Evolutionary conservation across 768 basidiomycete species (phyloP).

Genomic region (Chalciporus chontae): DNA sequence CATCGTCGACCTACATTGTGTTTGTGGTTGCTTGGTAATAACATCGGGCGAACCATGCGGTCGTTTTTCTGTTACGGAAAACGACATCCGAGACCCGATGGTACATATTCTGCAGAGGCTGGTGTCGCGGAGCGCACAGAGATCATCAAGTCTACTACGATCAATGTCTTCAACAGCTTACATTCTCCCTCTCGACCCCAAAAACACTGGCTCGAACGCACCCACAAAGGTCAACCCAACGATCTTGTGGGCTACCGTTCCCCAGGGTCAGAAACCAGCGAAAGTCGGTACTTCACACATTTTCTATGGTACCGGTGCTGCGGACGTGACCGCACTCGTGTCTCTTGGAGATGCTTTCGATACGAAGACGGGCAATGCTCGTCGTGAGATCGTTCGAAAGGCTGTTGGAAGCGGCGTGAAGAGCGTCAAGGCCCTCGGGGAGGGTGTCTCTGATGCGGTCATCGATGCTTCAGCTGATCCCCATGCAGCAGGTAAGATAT

Average conservation of each 20-base stretch:
- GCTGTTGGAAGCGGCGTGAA: slow-evolving; percentile 73
- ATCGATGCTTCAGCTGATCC: slow-evolving; percentile 67
- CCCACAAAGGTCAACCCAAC: slow-evolving; percentile 41
- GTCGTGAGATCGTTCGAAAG: slow-evolving; percentile 66
- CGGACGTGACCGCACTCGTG: slow-evolving; percentile 48
- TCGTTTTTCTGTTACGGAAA: neutral
- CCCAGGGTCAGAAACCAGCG: slow-evolving; percentile 46
- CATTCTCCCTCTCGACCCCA: slow-evolving; percentile 56
- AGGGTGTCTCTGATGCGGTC: slow-evolving; percentile 57
- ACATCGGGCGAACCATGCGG: neutral
- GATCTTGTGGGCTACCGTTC: slow-evolving; percentile 52
- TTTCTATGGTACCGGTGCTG: slow-evolving; percentile 54
- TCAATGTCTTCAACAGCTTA: slow-evolving; percentile 55
- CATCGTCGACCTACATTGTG: neutral
- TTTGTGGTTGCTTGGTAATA: slow-evolving; percentile 12
- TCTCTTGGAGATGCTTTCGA: slow-evolving; percentile 57
- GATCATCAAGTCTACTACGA: slow-evolving; percentile 22
- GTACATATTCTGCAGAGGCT: slow-evolving; percentile 19
- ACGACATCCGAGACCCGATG: slow-evolving; percentile 23
- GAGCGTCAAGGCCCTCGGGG: slow-evolving; percentile 54
- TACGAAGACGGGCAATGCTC: slow-evolving; percentile 40
- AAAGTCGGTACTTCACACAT: slow-evolving; percentile 61
- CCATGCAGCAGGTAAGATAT: slow-evolving; percentile 65
- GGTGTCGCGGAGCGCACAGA: slow-evolving; percentile 12
- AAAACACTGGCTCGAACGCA: slow-evolving; percentile 28